Evolutionary conservation across 306 rosid species (phyloP).

Genomic region (Boehmeria nivea): DNA sequence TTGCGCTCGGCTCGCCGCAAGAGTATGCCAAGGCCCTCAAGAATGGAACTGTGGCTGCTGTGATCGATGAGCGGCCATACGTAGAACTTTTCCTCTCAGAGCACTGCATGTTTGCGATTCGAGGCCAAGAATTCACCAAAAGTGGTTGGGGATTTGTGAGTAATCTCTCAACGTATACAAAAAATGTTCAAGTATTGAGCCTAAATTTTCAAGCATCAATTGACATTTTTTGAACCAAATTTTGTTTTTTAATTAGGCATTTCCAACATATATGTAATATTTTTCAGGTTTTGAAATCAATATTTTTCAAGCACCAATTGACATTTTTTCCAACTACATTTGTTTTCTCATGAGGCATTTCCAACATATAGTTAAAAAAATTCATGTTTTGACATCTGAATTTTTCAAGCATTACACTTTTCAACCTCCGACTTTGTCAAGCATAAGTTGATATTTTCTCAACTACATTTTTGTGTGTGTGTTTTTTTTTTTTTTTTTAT

Average conservation of each 20-base stretch:
- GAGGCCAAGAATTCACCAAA: constrained; percentile 44
- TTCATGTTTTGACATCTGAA: too few species aligned
- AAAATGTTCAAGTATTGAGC: too few species aligned
- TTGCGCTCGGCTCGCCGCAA: constrained; percentile 51
- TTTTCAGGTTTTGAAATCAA: too few species aligned
- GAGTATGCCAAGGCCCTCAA: constrained; percentile 40
- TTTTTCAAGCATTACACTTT: too few species aligned
- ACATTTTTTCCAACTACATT: too few species aligned
- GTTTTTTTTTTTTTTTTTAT: neutral
- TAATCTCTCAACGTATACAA: constrained; percentile 10
- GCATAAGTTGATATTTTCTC: neutral
- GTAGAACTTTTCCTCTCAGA: constrained; percentile 46
- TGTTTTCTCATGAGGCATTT: too few species aligned
- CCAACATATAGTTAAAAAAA: too few species aligned
- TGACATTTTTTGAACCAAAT: neutral
- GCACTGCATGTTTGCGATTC: constrained; percentile 30
- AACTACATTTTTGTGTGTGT: too few species aligned
- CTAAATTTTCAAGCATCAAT: neutral
- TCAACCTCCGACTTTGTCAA: too few species aligned
- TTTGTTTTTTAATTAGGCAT: neutral
- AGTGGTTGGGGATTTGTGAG: constrained; percentile 62
- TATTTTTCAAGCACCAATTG: too few species aligned
- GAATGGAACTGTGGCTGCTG: constrained; percentile 40
- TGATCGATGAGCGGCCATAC: constrained; percentile 43
- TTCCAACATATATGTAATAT: too few species aligned